Percentiles rank a stretch among this genome's conserved stretches.
Conservation (phyloP, 1,139 yeast genomes). For the Spathaspora sp. region DNA sequence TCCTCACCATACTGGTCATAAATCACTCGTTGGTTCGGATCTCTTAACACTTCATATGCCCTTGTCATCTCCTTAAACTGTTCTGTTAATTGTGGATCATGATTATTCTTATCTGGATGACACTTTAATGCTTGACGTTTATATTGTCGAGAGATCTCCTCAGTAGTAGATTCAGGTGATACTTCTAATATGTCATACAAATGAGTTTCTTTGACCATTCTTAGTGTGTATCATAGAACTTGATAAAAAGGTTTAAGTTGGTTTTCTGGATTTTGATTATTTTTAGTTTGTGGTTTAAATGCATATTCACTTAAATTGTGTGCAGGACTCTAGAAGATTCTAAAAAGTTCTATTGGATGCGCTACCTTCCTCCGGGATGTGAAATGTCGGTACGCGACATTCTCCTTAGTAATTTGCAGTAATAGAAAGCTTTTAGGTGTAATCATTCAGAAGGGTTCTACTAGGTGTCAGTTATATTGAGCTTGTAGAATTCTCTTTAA, state of each 20-base stretch:
- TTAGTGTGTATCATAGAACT: no score
- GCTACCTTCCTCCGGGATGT: no score
- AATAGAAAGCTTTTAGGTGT: no score
- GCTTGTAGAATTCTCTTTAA: no score
- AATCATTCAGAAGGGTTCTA: no score
- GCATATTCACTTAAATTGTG: neutral
- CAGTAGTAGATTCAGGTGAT: conserved; percentile 32
- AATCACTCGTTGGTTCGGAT: conserved; percentile 26
- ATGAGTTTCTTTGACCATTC: conserved; percentile 27
- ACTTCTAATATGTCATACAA: conserved; percentile 41
- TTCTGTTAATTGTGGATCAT: conserved; percentile 43
- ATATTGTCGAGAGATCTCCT: conserved; percentile 42
- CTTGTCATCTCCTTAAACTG: conserved; percentile 43
- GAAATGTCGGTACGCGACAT: no score
- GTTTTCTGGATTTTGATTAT: neutral
- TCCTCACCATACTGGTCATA: conserved; percentile 42
- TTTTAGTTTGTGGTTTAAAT: neutral
- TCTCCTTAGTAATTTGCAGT: no score
- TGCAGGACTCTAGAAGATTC: neutral
- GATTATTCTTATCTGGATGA: conserved; percentile 51
- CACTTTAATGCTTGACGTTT: conserved; percentile 41
- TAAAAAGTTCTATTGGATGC: neutral
- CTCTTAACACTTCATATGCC: conserved; percentile 44
- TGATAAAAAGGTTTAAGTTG: neutral
- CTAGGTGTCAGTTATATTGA: no score